phyloP scores from a whole-genome alignment of 345 rosid species.

The Melastoma malabathricum region DNA sequence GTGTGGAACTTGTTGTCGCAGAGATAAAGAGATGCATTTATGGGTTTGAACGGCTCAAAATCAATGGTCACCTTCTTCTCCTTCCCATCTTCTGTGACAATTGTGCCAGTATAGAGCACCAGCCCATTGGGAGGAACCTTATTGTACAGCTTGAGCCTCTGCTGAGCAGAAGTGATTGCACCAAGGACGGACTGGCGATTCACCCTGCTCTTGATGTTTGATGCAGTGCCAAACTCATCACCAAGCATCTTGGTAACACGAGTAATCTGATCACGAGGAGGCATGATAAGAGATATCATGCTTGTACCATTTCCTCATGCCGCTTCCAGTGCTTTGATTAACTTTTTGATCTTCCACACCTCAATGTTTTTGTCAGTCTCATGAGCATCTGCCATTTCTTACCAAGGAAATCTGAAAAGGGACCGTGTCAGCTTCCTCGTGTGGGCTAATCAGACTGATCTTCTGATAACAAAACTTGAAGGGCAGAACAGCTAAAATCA shows the following conservation, averaged over 20 bases:
- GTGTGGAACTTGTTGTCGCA: slow-evolving; percentile 70
- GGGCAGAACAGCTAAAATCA: too few relatives aligned
- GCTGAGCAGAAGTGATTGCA: slow-evolving; percentile 65
- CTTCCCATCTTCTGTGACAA: slow-evolving; percentile 57
- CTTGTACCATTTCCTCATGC: slow-evolving; percentile 71
- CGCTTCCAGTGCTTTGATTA: slow-evolving; percentile 55
- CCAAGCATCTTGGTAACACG: slow-evolving; percentile 69
- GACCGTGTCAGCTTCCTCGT: too few relatives aligned
- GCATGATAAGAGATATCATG: slow-evolving; percentile 74
- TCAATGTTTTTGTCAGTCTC: slow-evolving; percentile 57
- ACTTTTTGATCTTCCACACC: slow-evolving; percentile 64
- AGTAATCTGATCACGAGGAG: slow-evolving; percentile 56
- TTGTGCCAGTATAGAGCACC: slow-evolving; percentile 62
- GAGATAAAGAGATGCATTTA: slow-evolving; percentile 56
- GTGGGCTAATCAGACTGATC: too few relatives aligned
- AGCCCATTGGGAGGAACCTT: slow-evolving; percentile 63
- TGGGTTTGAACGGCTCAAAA: slow-evolving; percentile 65
- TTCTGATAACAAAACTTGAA: too few relatives aligned
- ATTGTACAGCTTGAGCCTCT: slow-evolving; percentile 59
- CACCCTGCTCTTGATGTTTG: slow-evolving; percentile 67
- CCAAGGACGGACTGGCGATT: slow-evolving; percentile 64
- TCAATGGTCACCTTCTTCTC: slow-evolving; percentile 69
- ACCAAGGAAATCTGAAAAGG: slow-evolving; percentile 11
- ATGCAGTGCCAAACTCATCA: slow-evolving; percentile 66
- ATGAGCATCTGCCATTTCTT: slow-evolving; percentile 34